These are phyloP conservation scores for Xylaria arbuscula DNA, from an alignment of 2,329 filamentous ascomycete species.

Conservation along the genomic window DNA sequence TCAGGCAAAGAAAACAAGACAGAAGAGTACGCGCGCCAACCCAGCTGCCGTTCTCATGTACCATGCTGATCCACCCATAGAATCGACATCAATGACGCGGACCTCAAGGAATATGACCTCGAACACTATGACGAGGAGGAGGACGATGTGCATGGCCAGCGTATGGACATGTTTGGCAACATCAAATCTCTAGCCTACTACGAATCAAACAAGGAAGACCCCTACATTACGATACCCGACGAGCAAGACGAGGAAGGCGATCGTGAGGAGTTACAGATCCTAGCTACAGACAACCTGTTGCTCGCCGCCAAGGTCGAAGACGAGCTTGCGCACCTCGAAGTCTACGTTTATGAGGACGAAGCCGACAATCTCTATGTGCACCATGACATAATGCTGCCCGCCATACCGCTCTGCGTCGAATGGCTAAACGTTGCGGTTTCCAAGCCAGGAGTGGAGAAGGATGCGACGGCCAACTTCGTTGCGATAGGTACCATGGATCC, in stretches of 20 bases:
- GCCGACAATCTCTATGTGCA: conserved; percentile 98
- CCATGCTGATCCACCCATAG: conserved; percentile 50
- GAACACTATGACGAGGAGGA: conserved; percentile 94
- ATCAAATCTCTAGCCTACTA: conserved; percentile 94
- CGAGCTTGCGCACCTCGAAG: conserved; percentile 94
- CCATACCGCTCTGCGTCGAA: conserved; percentile 93
- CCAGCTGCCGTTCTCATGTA: not conserved
- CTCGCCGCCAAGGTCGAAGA: conserved; percentile 95
- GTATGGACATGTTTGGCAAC: conserved; percentile 94
- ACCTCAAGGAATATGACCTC: conserved; percentile 94
- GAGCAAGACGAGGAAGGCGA: conserved; percentile 81
- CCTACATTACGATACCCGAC: conserved; percentile 90
- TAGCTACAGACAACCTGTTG: conserved; percentile 92
- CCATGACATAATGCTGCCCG: conserved; percentile 98
- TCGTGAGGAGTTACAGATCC: conserved; percentile 90
- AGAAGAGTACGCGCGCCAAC: conserved; percentile 41
- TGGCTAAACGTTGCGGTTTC: conserved; percentile 95
- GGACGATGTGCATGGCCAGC: conserved; percentile 74
- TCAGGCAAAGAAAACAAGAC: conserved; percentile 34
- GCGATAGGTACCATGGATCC: conserved; percentile 97
- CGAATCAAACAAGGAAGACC: conserved; percentile 92
- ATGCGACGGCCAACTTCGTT: conserved; percentile 86
- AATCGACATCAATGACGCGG: conserved; percentile 75
- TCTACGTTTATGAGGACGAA: conserved; percentile 96
- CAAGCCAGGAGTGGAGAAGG: conserved; percentile 70